Percentiles rank a stretch among this genome's conserved stretches.
phyloP scores from a whole-genome alignment of 1,139 yeast species.

The Nakaseomyces bracarensis region DNA sequence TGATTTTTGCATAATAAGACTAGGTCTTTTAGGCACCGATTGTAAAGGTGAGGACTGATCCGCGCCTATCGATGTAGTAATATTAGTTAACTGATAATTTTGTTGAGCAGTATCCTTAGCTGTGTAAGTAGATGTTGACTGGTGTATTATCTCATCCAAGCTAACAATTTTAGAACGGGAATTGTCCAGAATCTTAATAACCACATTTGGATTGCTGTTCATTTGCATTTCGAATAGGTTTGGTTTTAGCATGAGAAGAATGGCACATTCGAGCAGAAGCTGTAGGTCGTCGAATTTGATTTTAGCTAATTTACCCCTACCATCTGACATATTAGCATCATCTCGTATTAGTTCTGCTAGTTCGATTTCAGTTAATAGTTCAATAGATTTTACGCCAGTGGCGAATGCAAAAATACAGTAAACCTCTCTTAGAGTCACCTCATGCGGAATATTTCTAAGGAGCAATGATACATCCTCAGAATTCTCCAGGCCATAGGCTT shows the following conservation, averaged over 20 bases:
- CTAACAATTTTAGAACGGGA: slow-evolving; percentile 51
- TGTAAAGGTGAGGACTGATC: slow-evolving; percentile 4
- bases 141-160: slow-evolving; percentile 51
- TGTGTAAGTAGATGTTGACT: slow-evolving; percentile 33
- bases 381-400: slow-evolving; percentile 51
- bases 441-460: slow-evolving; percentile 57
- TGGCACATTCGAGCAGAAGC: not conserved
- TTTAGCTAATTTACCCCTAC: not conserved
- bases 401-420: slow-evolving; percentile 70
- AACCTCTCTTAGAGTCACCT: slow-evolving; percentile 67
- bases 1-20: slow-evolving; percentile 32
- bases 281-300: not conserved
- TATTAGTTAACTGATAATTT: not conserved
- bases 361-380: not conserved
- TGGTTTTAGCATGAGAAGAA: not conserved
- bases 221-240: not conserved
- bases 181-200: not conserved
- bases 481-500: not conserved
- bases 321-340: not conserved
- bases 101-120: not conserved
- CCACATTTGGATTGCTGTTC: not conserved
- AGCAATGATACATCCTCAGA: not conserved
- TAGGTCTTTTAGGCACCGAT: slow-evolving; percentile 35
- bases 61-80: not conserved
- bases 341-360: not conserved